A percentile compares a stretch with the other conserved stretches of the same genome.
phyloP scores from a whole-genome alignment of 179 eudicot species.

The Monotropa hypopitys region DNA sequence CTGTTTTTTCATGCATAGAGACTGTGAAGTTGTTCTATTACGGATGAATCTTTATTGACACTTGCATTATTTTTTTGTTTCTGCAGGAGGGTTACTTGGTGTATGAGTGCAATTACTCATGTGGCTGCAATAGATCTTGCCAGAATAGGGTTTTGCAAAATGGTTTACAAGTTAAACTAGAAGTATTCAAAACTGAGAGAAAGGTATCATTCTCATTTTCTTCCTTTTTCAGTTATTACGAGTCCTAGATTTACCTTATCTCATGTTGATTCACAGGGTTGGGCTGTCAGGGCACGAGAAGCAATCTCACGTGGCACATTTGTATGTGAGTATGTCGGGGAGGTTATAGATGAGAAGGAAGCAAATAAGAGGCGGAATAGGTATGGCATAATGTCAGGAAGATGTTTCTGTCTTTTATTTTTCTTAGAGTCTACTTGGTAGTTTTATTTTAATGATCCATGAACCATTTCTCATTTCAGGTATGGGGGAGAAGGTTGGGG shows the following conservation, averaged over 20 bases:
- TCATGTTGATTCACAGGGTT: conserved; percentile 47
- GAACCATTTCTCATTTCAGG: conserved; percentile 25
- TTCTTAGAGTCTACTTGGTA: not conserved
- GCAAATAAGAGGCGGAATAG: conserved; percentile 57
- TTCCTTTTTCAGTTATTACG: not conserved
- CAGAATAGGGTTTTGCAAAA: conserved; percentile 89
- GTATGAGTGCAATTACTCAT: conserved; percentile 76
- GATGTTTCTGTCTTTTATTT: not conserved
- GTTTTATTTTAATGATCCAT: not conserved
- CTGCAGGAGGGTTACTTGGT: conserved; percentile 70
- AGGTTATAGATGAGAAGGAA: conserved; percentile 62
- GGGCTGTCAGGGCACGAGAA: conserved; percentile 83
- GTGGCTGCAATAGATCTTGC: conserved; percentile 62
- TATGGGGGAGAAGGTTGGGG: conserved; percentile 38
- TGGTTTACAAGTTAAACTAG: conserved; percentile 61
- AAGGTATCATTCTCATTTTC: conserved; percentile 37
- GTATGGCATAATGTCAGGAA: conserved; percentile 22
- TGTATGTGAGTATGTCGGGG: conserved; percentile 83
- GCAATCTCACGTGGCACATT: conserved; percentile 58
- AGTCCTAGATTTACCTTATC: not conserved
- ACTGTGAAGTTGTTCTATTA: not conserved
- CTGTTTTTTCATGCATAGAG: not conserved
- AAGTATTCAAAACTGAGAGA: conserved; percentile 68
- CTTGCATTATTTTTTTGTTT: conserved; percentile 8
- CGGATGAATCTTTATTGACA: not conserved